Evolutionary conservation across 129 eudicot species (phyloP), one percentile per base, ranked within the genome.

Genomic region (Escallonia herrerae): DNA sequence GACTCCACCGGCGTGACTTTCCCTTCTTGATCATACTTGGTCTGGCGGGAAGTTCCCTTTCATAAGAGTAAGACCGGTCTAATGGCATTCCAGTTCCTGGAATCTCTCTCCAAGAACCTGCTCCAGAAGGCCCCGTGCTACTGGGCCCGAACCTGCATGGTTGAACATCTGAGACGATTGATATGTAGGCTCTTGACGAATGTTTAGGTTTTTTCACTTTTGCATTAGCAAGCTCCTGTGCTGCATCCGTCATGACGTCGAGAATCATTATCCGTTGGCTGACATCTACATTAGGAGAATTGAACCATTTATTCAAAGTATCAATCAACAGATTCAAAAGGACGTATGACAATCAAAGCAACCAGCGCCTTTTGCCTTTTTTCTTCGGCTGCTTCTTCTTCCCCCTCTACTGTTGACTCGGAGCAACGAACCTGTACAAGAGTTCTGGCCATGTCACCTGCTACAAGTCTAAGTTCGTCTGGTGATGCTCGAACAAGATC

Each of bases 371-470:
- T 91, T 63, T 91, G 96, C 66, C 98, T 73, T 62, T 85, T 88
- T 43, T 79, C 96, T 88, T 91, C 96, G 43, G 95, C 91, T 52
- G 98, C 81, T n/a, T 88, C 96, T 80, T 91, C 98, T 70, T 85
- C 95, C 43, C 96, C 98, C 76, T 93, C 96, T 15, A 86, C 12
- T 58, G 91, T 71, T 54, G 76, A 56, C 40, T 93, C 98, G 8
- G 86, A 81, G 73, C 95, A 88, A 39, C 98, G 98, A 43, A 80
- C 95, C 73, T 88, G 96, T 52, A 88, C 82, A 47, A 93, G 91
- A 33, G 86, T 77, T 79, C 80, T 88, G 56, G 76, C 86, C 64
- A 88, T 71, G 74, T 93, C 96, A 68, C 84, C 74, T 6, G 96
- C 98, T 65, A 88, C 58, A 52, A 74, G 76, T 52, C 69, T 71